These are phyloP conservation scores for Clavispora carvajalis DNA, from an alignment of 805 yeast species.

Conservation along the genomic window DNA sequence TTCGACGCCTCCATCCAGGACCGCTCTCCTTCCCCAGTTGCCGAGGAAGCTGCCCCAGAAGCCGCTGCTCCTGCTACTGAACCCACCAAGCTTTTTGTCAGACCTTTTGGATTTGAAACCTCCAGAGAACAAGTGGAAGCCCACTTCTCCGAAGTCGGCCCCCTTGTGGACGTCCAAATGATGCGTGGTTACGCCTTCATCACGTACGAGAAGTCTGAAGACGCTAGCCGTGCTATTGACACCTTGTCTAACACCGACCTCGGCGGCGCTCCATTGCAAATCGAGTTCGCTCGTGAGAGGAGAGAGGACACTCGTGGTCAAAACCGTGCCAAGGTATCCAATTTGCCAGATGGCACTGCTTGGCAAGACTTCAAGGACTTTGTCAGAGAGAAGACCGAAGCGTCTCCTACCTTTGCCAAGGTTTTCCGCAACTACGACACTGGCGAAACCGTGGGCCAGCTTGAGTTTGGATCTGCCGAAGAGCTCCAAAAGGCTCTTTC, in stretches of 20 bases:
- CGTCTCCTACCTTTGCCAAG: slow-evolving; percentile 57
- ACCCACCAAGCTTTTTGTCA: slow-evolving; percentile 40
- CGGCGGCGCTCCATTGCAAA: slow-evolving; percentile 45
- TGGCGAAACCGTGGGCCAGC: slow-evolving; percentile 43
- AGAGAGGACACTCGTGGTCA: slow-evolving; percentile 64
- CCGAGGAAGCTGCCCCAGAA: slow-evolving; percentile 1
- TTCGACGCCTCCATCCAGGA: slow-evolving; percentile 3
- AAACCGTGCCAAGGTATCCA: slow-evolving; percentile 62
- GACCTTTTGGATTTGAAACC: slow-evolving; percentile 56
- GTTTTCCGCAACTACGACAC: slow-evolving; percentile 45
- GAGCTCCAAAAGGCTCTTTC: slow-evolving; percentile 71
- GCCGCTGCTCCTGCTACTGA: slow-evolving; percentile 1
- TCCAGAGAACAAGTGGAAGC: slow-evolving; percentile 57
- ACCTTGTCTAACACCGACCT: slow-evolving; percentile 42
- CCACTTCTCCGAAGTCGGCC: slow-evolving; percentile 62
- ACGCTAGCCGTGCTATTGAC: slow-evolving; percentile 46
- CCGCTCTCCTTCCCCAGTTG: not conserved
- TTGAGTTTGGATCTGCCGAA: slow-evolving; percentile 61
- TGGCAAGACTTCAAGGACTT: slow-evolving; percentile 92
- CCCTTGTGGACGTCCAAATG: slow-evolving; percentile 60
- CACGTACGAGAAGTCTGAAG: slow-evolving; percentile 66
- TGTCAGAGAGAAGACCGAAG: slow-evolving; percentile 67
- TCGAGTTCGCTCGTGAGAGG: slow-evolving; percentile 52
- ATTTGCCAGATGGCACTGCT: slow-evolving; percentile 69
- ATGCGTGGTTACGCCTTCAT: slow-evolving; percentile 87